Evolutionary conservation across 2,329 filamentous ascomycete species (phyloP).

Genomic region (Xylariaceae sp.): DNA sequence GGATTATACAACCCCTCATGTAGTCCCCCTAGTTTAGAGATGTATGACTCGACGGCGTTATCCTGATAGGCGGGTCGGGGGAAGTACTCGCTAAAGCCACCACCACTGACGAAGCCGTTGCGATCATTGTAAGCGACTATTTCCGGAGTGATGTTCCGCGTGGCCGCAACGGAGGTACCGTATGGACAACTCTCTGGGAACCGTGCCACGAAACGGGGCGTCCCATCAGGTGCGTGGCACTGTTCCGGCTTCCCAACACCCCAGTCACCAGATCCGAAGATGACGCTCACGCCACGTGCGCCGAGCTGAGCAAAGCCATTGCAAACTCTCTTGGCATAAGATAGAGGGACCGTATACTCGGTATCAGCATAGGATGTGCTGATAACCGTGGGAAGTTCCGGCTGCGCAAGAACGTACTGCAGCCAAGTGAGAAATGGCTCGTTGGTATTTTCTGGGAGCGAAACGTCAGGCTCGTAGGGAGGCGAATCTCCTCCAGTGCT

Average conservation of each 20-base stretch:
- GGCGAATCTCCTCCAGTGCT: constrained; percentile 13
- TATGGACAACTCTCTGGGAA: constrained; percentile 54
- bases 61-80: constrained; percentile 49
- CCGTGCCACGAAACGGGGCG: constrained; percentile 50
- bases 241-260: constrained; percentile 57
- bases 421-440: constrained; percentile 71
- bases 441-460: constrained; percentile 51
- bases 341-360: constrained; percentile 62
- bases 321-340: constrained; percentile 62
- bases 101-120: constrained; percentile 51
- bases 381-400: constrained; percentile 61
- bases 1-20: constrained; percentile 26
- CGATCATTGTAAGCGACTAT: constrained; percentile 49
- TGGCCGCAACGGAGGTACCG: constrained; percentile 35
- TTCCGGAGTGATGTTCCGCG: constrained; percentile 22
- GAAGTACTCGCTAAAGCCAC: constrained; percentile 56
- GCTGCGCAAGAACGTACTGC: constrained; percentile 56
- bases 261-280: constrained; percentile 63
- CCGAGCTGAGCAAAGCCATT: constrained; percentile 65
- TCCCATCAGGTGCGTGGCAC: constrained; percentile 54
- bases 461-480: constrained; percentile 10
- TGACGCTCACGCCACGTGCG: constrained; percentile 62
- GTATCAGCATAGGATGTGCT: constrained; percentile 70
- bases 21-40: constrained; percentile 43
- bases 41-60: constrained; percentile 46